These are phyloP conservation scores for Bipolaris zeicola DNA, from an alignment of 2,329 filamentous ascomycete genomes.

Conservation along the genomic window DNA sequence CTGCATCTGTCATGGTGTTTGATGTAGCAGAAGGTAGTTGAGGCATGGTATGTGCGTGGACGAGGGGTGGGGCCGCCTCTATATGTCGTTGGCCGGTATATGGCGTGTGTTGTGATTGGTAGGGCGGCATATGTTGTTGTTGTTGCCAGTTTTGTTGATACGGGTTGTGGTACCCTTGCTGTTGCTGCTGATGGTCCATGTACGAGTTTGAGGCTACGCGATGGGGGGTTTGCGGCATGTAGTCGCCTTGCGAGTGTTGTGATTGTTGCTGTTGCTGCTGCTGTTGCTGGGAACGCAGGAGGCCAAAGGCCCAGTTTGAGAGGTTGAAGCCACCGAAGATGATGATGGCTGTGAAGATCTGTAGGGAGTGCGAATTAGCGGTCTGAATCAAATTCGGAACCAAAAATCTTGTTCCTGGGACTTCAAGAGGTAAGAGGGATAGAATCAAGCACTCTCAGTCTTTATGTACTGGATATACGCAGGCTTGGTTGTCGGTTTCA, in stretches of 20 bases:
- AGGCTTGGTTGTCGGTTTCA: neutral
- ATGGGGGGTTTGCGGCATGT: slow-evolving; percentile 40
- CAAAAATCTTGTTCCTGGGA: neutral
- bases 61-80: slow-evolving; percentile 24
- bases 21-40: slow-evolving; percentile 20
- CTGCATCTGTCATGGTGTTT: neutral
- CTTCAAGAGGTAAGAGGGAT: neutral
- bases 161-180: slow-evolving; percentile 21
- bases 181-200: slow-evolving; percentile 26
- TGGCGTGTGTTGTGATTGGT: slow-evolving; percentile 19
- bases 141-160: slow-evolving; percentile 27
- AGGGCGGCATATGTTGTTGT: slow-evolving; percentile 8
- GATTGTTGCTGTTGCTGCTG: slow-evolving; percentile 9
- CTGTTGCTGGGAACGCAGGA: slow-evolving; percentile 52
- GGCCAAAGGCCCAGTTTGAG: slow-evolving; percentile 65
- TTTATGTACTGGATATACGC: too few species aligned
- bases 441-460: neutral
- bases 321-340: slow-evolving; percentile 60
- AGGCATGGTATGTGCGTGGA: slow-evolving; percentile 40
- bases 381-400: neutral
- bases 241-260: slow-evolving; percentile 24
- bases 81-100: slow-evolving; percentile 20
- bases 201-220: slow-evolving; percentile 20
- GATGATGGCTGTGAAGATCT: slow-evolving; percentile 56
- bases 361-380: slow-evolving; percentile 22